A percentile compares a stretch with the other conserved stretches of the same genome.
Conservation (phyloP, 345 rosid genomes). For the Melastoma malabathricum region DNA sequence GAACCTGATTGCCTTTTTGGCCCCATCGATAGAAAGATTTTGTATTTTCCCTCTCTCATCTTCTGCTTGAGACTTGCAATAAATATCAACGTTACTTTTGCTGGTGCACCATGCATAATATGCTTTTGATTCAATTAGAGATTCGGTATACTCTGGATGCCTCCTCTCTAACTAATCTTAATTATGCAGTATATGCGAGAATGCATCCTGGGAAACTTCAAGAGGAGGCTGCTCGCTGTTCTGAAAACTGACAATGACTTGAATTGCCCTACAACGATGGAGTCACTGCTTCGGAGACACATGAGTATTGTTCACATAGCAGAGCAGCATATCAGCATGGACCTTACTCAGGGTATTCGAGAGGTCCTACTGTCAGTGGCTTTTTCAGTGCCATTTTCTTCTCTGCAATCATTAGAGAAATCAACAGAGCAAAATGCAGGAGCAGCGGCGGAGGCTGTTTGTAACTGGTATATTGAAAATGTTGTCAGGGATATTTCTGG, state of each 20-base stretch:
- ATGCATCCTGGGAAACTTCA: slow-evolving; percentile 91
- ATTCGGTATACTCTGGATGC: too few species aligned
- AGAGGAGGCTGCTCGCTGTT: slow-evolving; percentile 69
- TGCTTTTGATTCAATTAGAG: too few species aligned
- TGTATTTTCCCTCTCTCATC: neutral
- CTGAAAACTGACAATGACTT: slow-evolving; percentile 91
- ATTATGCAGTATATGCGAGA: slow-evolving; percentile 94
- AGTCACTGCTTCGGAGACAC: slow-evolving; percentile 75
- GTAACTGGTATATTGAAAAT: slow-evolving; percentile 98
- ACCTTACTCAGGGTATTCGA: slow-evolving; percentile 85
- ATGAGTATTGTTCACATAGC: slow-evolving; percentile 85
- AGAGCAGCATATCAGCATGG: slow-evolving; percentile 99
- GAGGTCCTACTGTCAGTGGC: slow-evolving; percentile 82
- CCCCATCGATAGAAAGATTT: neutral
- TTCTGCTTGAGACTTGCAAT: too few species aligned
- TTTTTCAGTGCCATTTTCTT: slow-evolving; percentile 82
- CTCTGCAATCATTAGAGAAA: slow-evolving; percentile 61
- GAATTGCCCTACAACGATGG: slow-evolving; percentile 86
- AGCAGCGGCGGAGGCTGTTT: slow-evolving; percentile 75
- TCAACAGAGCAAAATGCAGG: slow-evolving; percentile 65
- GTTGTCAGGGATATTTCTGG: slow-evolving; percentile 88
- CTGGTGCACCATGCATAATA: too few species aligned
- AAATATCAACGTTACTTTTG: too few species aligned
- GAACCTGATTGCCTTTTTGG: too few species aligned
- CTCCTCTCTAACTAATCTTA: slow-evolving; percentile 2